phyloP scores from a whole-genome alignment of 306 rosid species.

The Psophocarpus tetragonolobus region DNA sequence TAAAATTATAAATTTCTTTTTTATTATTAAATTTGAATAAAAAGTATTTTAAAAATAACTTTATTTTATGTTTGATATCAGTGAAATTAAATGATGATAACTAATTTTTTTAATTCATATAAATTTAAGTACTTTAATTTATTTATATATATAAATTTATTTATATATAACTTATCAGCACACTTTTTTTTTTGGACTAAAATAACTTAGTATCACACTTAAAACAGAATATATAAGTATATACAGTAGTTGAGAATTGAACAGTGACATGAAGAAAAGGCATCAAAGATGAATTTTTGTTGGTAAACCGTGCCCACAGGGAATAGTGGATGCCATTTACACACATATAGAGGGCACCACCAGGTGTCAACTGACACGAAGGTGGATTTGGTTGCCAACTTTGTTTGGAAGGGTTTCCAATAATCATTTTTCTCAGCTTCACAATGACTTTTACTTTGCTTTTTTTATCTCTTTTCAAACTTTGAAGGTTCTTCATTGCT shows the following conservation, averaged over 20 bases:
- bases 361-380: not conserved
- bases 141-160: too few relatives aligned
- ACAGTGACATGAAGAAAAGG: constrained; percentile 20
- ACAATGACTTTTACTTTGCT: not conserved
- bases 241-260: constrained; percentile 24
- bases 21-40: too few relatives aligned
- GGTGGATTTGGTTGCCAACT: constrained; percentile 41
- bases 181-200: too few relatives aligned
- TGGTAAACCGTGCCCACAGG: constrained; percentile 15
- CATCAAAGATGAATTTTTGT: constrained; percentile 23
- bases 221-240: not conserved
- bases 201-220: not conserved
- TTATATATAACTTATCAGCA: too few relatives aligned
- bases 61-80: too few relatives aligned
- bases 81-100: too few relatives aligned
- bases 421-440: not conserved
- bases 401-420: constrained; percentile 27
- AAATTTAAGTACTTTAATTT: too few relatives aligned
- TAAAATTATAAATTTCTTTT: too few relatives aligned
- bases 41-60: too few relatives aligned
- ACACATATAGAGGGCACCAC: constrained; percentile 5
- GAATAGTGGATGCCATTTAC: constrained; percentile 29
- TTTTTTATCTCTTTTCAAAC: not conserved
- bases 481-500: not conserved
- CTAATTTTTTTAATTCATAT: too few relatives aligned